phyloP scores from a whole-genome alignment of 1,284 basidiomycete genomes.

The Volvariella surrecta region DNA sequence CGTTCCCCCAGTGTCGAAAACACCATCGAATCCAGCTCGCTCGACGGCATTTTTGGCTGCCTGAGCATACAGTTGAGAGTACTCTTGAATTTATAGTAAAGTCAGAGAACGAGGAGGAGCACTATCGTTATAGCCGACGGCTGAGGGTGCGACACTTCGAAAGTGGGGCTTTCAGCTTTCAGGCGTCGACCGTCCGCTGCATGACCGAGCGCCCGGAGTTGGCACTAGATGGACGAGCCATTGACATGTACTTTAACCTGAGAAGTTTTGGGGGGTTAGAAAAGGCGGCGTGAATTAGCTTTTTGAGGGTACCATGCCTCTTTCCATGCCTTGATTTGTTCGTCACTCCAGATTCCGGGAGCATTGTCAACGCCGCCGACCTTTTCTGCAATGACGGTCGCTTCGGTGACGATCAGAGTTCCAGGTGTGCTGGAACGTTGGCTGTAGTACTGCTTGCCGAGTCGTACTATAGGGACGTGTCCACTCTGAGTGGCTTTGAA shows the following conservation, averaged over 20 bases:
- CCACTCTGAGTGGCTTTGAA: conserved; percentile 7
- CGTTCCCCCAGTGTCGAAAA: conserved; percentile 18
- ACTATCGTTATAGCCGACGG: conserved; percentile 5
- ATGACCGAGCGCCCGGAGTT: conserved; percentile 44
- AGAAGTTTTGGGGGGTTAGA: no score
- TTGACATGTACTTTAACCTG: conserved; percentile 29
- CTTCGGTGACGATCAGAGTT: conserved; percentile 42
- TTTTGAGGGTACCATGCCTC: no score
- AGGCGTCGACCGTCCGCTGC: conserved; percentile 24
- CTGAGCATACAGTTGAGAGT: conserved; percentile 15
- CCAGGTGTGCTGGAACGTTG: conserved; percentile 36
- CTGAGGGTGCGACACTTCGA: conserved; percentile 15
- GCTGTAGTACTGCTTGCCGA: conserved; percentile 34
- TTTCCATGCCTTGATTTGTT: conserved; percentile 41
- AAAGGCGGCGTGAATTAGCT: no score
- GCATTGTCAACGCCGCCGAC: conserved; percentile 28
- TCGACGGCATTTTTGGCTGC: conserved; percentile 17
- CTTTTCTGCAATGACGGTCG: conserved; percentile 29
- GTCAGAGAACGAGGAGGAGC: conserved; percentile 13
- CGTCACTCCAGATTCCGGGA: conserved; percentile 36
- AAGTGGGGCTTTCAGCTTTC: conserved; percentile 10
- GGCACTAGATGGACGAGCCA: conserved; percentile 34
- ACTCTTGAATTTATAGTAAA: conserved; percentile 13
- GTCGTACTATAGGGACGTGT: conserved; percentile 20
- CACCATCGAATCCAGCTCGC: conserved; percentile 18